Base-by-base conservation (phyloP, 306 rosid species). In the Rubus idaeus region DNA sequence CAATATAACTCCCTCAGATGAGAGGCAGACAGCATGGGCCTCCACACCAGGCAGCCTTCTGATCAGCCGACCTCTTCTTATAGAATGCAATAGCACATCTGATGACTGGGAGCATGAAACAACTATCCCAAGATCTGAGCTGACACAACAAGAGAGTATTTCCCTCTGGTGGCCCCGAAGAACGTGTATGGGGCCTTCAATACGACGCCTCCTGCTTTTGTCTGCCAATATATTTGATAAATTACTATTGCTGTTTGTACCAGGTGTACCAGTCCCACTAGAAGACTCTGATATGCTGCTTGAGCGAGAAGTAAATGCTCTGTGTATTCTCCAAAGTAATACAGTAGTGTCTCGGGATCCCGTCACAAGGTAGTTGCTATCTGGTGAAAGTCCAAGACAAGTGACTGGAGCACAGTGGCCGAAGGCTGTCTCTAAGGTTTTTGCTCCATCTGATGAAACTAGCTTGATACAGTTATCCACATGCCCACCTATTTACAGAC, bases 391-490 rank as follows among this genome's bases (percentile, higher is more conserved):
- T 63, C 91, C 87, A 63, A 95, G 85, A 80, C 97, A 90, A 41
- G 99, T 95, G 58, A 92, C 97, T 14, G 99, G 97, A 75, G 97
- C 97, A 85, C 97, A 84, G 80, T 95, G 99, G 6, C 87, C 99
- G 82, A 79, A 82, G 50, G 97, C 99, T 58, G 92, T 91, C 84
- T 95, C 99, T 77, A 95, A 71, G 78, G 99, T 88, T 89, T 85
- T 90, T 78, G 97, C 97, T 77, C 97, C 97, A 78, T 90, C 97
- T 6, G 92, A 86, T 71, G 97, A 95, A 83, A 95, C 73, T 73
- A 95, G 75, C 87, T 88, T 89, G 80, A 95, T 81, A 85, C 97
- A 89, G 82, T 89, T 92, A 81, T 95, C 99, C 16, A 85, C 89
- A 77, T 95, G 99, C 50, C 99, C 97, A 79, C 99, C 99, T 95